Evolutionary conservation across 2,329 filamentous ascomycete species (phyloP).

Genomic region (Penicillium sp.): DNA sequence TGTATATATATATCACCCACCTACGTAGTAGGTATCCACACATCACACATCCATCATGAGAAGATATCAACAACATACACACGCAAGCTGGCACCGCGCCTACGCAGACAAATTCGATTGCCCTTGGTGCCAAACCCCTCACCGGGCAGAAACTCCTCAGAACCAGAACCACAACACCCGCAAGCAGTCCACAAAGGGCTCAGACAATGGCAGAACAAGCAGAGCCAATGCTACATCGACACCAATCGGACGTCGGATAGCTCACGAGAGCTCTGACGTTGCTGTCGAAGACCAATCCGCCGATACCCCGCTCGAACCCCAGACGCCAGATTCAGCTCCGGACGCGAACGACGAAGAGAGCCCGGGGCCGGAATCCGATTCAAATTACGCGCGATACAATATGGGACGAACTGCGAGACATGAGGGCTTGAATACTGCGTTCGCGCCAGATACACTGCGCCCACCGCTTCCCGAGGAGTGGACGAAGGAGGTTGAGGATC

Average conservation of each 20-base stretch:
- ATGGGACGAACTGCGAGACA: background rate
- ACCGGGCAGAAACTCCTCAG: background rate
- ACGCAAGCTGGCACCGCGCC: constrained; percentile 12
- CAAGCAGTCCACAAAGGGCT: background rate
- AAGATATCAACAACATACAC: constrained; percentile 11
- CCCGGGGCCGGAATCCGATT: background rate
- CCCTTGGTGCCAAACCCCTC: constrained; percentile 5
- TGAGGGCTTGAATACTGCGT: background rate
- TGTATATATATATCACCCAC: background rate
- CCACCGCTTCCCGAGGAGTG: constrained; percentile 7
- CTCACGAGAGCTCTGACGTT: background rate
- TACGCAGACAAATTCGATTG: constrained; percentile 6
- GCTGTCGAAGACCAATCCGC: background rate
- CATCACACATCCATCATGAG: background rate
- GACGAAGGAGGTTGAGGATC: constrained; percentile 2
- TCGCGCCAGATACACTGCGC: background rate
- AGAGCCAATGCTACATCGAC: constrained; percentile 1
- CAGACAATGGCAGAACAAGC: background rate
- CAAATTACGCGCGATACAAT: background rate
- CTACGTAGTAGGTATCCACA: background rate
- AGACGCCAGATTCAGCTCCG: background rate
- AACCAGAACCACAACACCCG: background rate
- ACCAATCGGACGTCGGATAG: background rate
- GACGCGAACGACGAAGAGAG: background rate
- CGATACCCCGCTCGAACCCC: background rate